A percentile compares a stretch with the other conserved stretches of the same genome.
Evolutionary conservation across 192 early-diverging fungal genomes (phyloP).

Genomic region (Pilaira anomala): DNA sequence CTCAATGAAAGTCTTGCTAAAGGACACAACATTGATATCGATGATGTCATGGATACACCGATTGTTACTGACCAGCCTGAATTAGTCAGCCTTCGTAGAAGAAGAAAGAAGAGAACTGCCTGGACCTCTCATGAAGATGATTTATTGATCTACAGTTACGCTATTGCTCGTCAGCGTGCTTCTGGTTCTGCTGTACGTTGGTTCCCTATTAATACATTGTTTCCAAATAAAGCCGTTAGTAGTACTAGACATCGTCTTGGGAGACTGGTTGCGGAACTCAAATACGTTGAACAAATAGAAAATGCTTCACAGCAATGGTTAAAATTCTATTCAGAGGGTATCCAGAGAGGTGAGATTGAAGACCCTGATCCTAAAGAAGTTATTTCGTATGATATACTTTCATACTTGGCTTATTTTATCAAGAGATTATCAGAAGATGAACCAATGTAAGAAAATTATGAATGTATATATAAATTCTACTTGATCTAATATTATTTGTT

Average conservation of each 20-base stretch:
- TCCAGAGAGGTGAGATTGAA: background rate
- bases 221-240: background rate
- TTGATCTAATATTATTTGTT: too few species aligned
- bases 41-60: too few species aligned
- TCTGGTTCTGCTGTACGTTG: background rate
- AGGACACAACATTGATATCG: too few species aligned
- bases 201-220: background rate
- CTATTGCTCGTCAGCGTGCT: background rate
- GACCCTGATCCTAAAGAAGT: background rate
- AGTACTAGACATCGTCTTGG: background rate
- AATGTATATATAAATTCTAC: too few species aligned
- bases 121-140: slow-evolving; percentile 13
- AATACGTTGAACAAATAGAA: background rate
- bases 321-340: background rate
- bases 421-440: background rate
- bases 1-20: background rate
- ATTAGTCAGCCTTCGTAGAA: background rate
- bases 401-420: slow-evolving; percentile 6
- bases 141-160: slow-evolving; percentile 11
- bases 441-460: background rate
- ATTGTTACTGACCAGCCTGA: too few species aligned
- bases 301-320: background rate
- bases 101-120: background rate
- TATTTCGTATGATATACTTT: background rate
- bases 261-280: background rate